phyloP scores from a whole-genome alignment of 495 filamentous ascomycete species.

The Penicillium longicatenatum region DNA sequence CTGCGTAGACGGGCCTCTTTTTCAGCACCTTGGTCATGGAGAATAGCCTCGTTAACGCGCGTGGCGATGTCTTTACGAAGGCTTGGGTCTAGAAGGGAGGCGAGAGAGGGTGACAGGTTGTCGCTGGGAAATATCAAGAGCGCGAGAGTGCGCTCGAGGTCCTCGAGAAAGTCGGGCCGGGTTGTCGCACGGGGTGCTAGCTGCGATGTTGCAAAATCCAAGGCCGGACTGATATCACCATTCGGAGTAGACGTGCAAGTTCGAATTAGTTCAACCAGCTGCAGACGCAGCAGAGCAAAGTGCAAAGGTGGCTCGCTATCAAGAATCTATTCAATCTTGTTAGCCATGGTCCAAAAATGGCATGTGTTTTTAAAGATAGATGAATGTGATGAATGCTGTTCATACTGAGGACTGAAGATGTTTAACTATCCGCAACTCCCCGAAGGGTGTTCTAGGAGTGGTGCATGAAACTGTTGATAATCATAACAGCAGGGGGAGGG shows the following conservation, averaged over 20 bases:
- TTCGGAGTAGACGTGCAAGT: conserved; percentile 62
- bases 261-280: conserved; percentile 92
- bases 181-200: conserved; percentile 84
- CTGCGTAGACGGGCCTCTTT: conserved; percentile 79
- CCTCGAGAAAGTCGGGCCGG: conserved; percentile 78
- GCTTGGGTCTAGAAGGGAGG: conserved; percentile 72
- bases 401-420: conserved; percentile 96
- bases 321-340: conserved; percentile 67
- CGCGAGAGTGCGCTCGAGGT: conserved; percentile 90
- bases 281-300: conserved; percentile 86
- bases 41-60: conserved; percentile 83
- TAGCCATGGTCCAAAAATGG: conserved; percentile 24
- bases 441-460: conserved; percentile 84
- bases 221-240: conserved; percentile 76
- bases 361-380: conserved; percentile 13
- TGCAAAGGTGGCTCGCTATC: conserved; percentile 83
- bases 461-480: conserved; percentile 99
- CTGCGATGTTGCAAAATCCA: conserved; percentile 84
- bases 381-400: conserved; percentile 51
- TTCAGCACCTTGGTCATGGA: conserved; percentile 67
- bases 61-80: conserved; percentile 81
- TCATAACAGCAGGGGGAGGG: conserved; percentile 64
- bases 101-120: conserved; percentile 73
- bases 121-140: conserved; percentile 84
- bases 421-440: conserved; percentile 90